These are phyloP conservation scores for Ensete ventricosum DNA, from an alignment of 176 grass and related monocot genomes.

Conservation along the genomic window DNA sequence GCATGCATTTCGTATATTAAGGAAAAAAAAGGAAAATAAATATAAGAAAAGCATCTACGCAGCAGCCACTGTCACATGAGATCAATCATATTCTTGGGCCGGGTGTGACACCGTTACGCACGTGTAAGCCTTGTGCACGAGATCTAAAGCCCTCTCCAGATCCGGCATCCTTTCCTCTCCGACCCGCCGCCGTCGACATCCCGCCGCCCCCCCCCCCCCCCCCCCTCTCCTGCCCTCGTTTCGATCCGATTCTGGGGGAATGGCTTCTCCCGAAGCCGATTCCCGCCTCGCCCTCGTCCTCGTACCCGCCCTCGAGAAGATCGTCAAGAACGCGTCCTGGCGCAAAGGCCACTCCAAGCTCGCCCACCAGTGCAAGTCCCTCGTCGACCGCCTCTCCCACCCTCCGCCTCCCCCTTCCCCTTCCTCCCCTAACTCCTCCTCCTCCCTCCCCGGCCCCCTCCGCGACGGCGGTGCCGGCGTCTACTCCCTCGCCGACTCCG, in stretches of 20 bases:
- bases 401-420: constrained; percentile 25
- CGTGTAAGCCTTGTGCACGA: no score
- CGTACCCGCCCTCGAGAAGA: constrained; percentile 84
- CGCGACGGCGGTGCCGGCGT: constrained; percentile 23
- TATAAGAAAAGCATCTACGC: no score
- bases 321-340: constrained; percentile 91
- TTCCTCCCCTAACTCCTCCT: constrained; percentile 64
- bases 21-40: no score
- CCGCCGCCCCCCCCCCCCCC: no score
- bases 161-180: no score
- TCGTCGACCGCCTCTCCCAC: constrained; percentile 68
- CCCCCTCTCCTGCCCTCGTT: no score
- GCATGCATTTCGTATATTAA: no score
- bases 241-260: neutral
- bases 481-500: constrained; percentile 75
- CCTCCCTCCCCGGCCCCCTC: constrained; percentile 60
- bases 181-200: no score
- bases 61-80: no score
- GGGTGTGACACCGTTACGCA: no score
- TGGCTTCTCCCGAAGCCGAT: constrained; percentile 46
- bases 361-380: constrained; percentile 82
- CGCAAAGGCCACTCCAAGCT: constrained; percentile 97
- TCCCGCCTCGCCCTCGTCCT: constrained; percentile 59
- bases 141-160: no score
- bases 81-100: no score